A percentile compares a stretch with the other conserved stretches of the same genome.
Evolutionary conservation across 2,329 filamentous ascomycete genomes (phyloP).

Genomic region (Epichloe brachyelytri): DNA sequence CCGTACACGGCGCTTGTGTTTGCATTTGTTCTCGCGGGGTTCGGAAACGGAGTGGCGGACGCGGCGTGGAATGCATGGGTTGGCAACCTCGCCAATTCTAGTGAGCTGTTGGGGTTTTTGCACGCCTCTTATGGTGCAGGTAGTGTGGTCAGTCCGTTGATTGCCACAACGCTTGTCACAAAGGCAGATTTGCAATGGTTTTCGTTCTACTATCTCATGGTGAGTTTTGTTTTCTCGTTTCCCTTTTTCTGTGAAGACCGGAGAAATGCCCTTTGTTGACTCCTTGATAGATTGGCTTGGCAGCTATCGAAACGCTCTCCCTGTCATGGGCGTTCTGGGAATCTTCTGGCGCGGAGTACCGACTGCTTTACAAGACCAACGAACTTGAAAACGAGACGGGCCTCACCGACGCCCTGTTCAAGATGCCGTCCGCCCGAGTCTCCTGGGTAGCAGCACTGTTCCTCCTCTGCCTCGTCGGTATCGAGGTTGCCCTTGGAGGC

Average conservation of each 20-base stretch:
- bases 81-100: constrained; percentile 55
- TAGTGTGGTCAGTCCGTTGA: constrained; percentile 53
- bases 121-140: constrained; percentile 55
- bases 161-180: constrained; percentile 59
- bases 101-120: constrained; percentile 52
- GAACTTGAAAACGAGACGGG: constrained; percentile 6
- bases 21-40: constrained; percentile 49
- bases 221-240: constrained; percentile 19
- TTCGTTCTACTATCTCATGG: constrained; percentile 64
- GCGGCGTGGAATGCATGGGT: constrained; percentile 37
- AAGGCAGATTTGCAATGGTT: constrained; percentile 52
- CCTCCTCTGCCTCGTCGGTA: constrained; percentile 62
- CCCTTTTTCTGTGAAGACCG: too few relatives aligned
- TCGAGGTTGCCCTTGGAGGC: constrained; percentile 52
- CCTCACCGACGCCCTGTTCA: constrained; percentile 24
- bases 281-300: constrained; percentile 38
- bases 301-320: constrained; percentile 37
- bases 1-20: constrained; percentile 52
- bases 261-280: too few relatives aligned
- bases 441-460: constrained; percentile 63
- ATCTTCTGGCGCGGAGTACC: constrained; percentile 11
- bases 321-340: constrained; percentile 47
- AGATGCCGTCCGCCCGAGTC: constrained; percentile 32
- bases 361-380: constrained; percentile 6
- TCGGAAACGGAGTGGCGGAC: constrained; percentile 52